A percentile compares a stretch with the other conserved stretches of the same genome.
These are phyloP conservation scores for Cutaneotrichosporon sp. DNA, from an alignment of 1,284 basidiomycete species.

Conservation along the genomic window DNA sequence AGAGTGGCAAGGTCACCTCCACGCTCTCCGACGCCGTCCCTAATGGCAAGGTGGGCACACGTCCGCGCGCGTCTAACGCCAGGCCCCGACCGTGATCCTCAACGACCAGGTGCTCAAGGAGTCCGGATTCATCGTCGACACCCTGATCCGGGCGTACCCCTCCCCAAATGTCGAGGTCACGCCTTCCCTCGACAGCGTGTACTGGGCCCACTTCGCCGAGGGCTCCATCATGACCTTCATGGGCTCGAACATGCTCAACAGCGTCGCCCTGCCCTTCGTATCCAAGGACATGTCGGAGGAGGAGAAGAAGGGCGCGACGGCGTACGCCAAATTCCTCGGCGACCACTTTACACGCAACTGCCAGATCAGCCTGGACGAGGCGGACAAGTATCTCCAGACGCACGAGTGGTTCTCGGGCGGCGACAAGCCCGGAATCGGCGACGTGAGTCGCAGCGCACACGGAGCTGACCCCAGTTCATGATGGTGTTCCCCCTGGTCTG, in stretches of 20 bases:
- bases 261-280: neutral
- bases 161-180: constrained; percentile 16
- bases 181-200: constrained; percentile 22
- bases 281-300: neutral
- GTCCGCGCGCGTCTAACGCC: neutral
- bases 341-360: neutral
- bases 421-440: constrained; percentile 32
- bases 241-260: neutral
- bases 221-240: constrained; percentile 34
- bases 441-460: constrained; percentile 25
- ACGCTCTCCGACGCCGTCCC: neutral
- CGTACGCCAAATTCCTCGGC: neutral
- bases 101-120: constrained; percentile 34
- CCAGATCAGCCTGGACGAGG: constrained; percentile 18
- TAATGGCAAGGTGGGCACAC: neutral
- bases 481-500: constrained; percentile 11
- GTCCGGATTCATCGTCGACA: constrained; percentile 36
- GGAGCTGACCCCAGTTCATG: constrained; percentile 11
- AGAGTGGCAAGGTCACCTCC: neutral
- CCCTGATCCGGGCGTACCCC: constrained; percentile 17
- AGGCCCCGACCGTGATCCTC: constrained; percentile 25
- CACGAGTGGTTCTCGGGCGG: constrained; percentile 32
- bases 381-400: constrained; percentile 28
- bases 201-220: constrained; percentile 40
- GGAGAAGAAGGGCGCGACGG: neutral